Conservation (phyloP, 2,329 filamentous ascomycete species). For the Metarhizium guizhouense region DNA sequence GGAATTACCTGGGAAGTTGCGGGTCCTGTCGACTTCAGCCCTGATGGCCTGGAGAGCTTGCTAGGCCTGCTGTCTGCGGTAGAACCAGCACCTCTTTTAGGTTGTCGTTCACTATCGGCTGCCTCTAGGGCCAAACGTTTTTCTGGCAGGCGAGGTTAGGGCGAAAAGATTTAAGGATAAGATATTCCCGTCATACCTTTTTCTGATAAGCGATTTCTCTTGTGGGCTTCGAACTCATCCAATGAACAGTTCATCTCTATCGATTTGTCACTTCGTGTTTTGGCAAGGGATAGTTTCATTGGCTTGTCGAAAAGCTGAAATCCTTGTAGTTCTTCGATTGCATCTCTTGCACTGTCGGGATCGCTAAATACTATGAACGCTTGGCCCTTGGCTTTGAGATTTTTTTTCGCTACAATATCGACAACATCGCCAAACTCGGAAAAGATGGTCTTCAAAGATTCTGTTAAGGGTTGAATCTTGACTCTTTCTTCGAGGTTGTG, state of each 20-base stretch:
- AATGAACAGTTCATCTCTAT: constrained; percentile 64
- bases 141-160: constrained; percentile 28
- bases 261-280: constrained; percentile 78
- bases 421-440: constrained; percentile 79
- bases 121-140: constrained; percentile 77
- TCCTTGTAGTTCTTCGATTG: constrained; percentile 82
- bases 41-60: constrained; percentile 52
- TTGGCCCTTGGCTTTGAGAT: constrained; percentile 87
- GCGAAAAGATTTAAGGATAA: not conserved
- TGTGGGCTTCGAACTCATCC: constrained; percentile 82
- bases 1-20: constrained; percentile 66
- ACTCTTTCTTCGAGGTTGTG: constrained; percentile 90
- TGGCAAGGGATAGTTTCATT: constrained; percentile 76
- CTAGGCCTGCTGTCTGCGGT: constrained; percentile 46
- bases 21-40: constrained; percentile 67
- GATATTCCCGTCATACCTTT: constrained; percentile 57
- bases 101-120: constrained; percentile 66
- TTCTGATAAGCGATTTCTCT: constrained; percentile 73
- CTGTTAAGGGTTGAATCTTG: constrained; percentile 68
- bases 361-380: constrained; percentile 89
- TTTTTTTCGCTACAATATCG: constrained; percentile 81
- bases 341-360: constrained; percentile 67
- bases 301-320: constrained; percentile 91
- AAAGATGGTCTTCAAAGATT: constrained; percentile 69
- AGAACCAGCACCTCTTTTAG: constrained; percentile 51